Conservation (phyloP, 305 asterid species). For the Rubia peregrina region DNA sequence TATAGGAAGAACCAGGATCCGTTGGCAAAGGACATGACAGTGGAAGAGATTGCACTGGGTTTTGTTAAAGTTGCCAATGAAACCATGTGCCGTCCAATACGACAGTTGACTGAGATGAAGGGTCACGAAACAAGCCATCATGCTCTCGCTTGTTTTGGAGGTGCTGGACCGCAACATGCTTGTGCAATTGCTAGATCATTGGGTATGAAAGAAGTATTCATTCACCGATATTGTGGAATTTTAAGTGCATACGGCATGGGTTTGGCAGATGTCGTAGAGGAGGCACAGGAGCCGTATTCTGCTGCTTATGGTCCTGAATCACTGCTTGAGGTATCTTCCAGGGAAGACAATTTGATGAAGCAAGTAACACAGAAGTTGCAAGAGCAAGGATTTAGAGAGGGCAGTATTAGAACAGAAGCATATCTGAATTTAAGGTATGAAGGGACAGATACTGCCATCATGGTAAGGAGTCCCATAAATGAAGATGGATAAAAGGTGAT, state of each 20-base stretch:
- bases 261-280: conserved; percentile 93
- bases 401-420: conserved; percentile 58
- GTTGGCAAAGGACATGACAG: conserved; percentile 65
- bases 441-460: conserved; percentile 89
- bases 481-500: conserved; percentile 57
- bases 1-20: conserved; percentile 74
- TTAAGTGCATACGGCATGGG: conserved; percentile 98
- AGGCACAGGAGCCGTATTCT: conserved; percentile 84
- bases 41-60: conserved; percentile 92
- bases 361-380: conserved; percentile 57
- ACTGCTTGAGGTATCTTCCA: conserved; percentile 46
- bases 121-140: conserved; percentile 95
- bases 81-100: conserved; percentile 97
- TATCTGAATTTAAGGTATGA: conserved; percentile 87
- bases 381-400: conserved; percentile 67
- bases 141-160: conserved; percentile 98
- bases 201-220: conserved; percentile 91
- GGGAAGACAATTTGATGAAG: conserved; percentile 51
- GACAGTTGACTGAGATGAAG: conserved; percentile 96
- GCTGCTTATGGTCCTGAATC: conserved; percentile 69
- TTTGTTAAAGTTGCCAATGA: conserved; percentile 87
- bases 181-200: conserved; percentile 96
- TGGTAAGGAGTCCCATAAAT: conserved; percentile 54
- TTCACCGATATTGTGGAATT: conserved; percentile 90
- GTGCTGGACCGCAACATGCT: conserved; percentile 98